Percentiles rank a stretch among this genome's conserved stretches.
Evolutionary conservation across 2,329 filamentous ascomycete genomes (phyloP).

Genomic region (Cercospora canescens): DNA sequence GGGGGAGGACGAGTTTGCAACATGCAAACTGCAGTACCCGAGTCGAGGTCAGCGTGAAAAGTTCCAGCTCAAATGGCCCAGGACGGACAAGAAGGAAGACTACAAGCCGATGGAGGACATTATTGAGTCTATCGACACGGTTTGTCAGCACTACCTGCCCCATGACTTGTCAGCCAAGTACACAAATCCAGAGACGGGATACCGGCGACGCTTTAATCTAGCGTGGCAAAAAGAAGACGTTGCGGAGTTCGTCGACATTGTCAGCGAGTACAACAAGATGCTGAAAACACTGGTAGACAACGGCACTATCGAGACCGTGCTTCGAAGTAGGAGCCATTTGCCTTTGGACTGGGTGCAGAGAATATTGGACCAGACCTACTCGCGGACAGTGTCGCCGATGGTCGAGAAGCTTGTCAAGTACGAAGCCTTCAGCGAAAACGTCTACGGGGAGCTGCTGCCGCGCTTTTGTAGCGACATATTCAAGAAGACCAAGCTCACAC

Average conservation of each 20-base stretch:
- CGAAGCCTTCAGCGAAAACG: constrained; percentile 86
- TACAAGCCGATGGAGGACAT: constrained; percentile 64
- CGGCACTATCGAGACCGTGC: constrained; percentile 70
- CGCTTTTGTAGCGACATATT: constrained; percentile 83
- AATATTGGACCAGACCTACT: constrained; percentile 76
- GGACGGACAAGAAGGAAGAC: constrained; percentile 60
- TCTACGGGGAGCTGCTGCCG: constrained; percentile 89
- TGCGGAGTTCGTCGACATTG: constrained; percentile 68
- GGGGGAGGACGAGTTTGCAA: constrained; percentile 40
- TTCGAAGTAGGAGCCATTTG: constrained; percentile 67
- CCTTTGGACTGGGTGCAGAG: constrained; percentile 71
- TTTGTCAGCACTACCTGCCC: constrained; percentile 75
- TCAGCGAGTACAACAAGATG: constrained; percentile 75
- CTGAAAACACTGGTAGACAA: constrained; percentile 66
- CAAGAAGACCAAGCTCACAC: constrained; percentile 73
- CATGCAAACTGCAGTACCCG: constrained; percentile 75
- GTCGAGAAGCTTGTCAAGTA: constrained; percentile 84
- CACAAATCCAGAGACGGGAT: constrained; percentile 69
- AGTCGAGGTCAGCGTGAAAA: constrained; percentile 53
- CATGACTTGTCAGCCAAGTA: constrained; percentile 67
- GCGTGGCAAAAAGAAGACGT: constrained; percentile 66
- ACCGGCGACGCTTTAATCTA: constrained; percentile 74
- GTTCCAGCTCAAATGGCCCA: constrained; percentile 73
- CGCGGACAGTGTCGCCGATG: constrained; percentile 85
- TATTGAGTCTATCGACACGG: constrained; percentile 57